Conservation (phyloP, 2,329 filamentous ascomycete species). For the Huntiella omanensis region DNA sequence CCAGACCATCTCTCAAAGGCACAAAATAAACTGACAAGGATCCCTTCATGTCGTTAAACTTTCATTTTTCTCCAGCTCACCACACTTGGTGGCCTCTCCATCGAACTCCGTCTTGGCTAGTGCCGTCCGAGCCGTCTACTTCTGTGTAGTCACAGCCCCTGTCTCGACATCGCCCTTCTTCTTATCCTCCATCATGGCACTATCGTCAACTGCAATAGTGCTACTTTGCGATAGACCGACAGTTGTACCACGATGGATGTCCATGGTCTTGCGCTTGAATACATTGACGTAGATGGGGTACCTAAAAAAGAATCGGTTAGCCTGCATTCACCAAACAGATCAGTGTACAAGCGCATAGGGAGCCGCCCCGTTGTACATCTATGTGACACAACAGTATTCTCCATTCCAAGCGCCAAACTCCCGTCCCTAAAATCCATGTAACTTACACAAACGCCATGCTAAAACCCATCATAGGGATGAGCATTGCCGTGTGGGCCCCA, state of each 20-base stretch:
- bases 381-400: too few relatives aligned
- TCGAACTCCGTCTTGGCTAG: too few relatives aligned
- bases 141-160: not conserved
- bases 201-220: constrained; percentile 3
- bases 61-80: too few relatives aligned
- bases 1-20: too few relatives aligned
- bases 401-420: too few relatives aligned
- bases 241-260: constrained; percentile 7
- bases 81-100: too few relatives aligned
- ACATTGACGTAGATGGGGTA: constrained; percentile 11
- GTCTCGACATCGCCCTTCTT: not conserved
- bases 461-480: constrained; percentile 11
- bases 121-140: too few relatives aligned
- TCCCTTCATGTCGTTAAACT: too few relatives aligned
- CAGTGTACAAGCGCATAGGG: too few relatives aligned
- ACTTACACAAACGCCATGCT: constrained; percentile 10
- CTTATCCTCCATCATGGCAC: not conserved
- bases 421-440: too few relatives aligned
- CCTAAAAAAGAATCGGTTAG: constrained; percentile 4
- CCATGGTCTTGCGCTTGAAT: constrained; percentile 9
- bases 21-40: too few relatives aligned
- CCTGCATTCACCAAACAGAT: not conserved
- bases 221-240: constrained; percentile 6
- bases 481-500: constrained; percentile 9
- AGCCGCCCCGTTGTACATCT: too few relatives aligned